Conservation (phyloP, 495 filamentous ascomycete species). For the Podospora tetraspora region DNA sequence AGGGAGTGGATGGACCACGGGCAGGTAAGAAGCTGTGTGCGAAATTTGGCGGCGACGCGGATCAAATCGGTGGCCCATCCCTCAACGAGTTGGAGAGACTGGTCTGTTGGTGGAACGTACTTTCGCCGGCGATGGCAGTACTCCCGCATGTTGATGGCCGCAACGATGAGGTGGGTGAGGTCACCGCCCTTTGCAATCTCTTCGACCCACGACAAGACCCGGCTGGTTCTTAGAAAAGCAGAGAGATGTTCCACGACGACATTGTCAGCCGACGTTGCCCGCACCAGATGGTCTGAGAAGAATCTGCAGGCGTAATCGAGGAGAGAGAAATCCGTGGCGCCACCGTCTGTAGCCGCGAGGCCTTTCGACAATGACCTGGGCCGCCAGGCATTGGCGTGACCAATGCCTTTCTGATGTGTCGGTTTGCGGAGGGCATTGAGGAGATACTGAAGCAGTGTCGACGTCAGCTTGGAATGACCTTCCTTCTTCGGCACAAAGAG, state of each 20-base stretch:
- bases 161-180: conserved; percentile 16
- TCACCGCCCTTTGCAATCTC: conserved; percentile 20
- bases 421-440: conserved; percentile 14
- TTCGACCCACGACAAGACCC: conserved; percentile 31
- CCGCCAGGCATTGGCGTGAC: not conserved
- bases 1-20: conserved; percentile 34
- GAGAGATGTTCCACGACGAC: conserved; percentile 16
- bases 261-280: conserved; percentile 16
- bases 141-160: conserved; percentile 27
- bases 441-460: conserved; percentile 23
- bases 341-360: too few relatives aligned
- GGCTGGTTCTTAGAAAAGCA: conserved; percentile 19
- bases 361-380: not conserved
- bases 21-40: conserved; percentile 22
- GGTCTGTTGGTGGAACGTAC: conserved; percentile 24
- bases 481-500: conserved; percentile 15
- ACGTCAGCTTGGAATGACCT: conserved; percentile 21
- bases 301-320: conserved; percentile 25
- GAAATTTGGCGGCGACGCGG: conserved; percentile 32
- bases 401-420: conserved; percentile 4
- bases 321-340: conserved; percentile 12
- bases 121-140: conserved; percentile 24
- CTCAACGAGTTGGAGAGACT: conserved; percentile 14
- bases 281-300: conserved; percentile 29
- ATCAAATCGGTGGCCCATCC: conserved; percentile 32